Evolutionary conservation across 2,329 filamentous ascomycete species (phyloP).

Genomic region (Polytolypa hystricis): DNA sequence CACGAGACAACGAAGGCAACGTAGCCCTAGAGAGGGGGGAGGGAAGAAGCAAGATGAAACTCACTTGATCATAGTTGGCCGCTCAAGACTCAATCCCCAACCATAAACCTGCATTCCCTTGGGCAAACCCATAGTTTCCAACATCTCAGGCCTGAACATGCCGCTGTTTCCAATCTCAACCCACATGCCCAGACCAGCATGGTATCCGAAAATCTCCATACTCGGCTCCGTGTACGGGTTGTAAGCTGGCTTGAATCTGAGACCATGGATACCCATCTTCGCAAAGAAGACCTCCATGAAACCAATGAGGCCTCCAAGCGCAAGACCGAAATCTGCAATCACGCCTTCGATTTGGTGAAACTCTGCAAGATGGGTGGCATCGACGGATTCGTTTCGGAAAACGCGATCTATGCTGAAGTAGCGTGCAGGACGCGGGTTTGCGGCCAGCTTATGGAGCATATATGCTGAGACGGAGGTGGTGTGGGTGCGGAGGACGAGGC

Average conservation of each 20-base stretch:
- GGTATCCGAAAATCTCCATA: constrained; percentile 97
- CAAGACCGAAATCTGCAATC: constrained; percentile 90
- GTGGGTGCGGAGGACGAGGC: constrained; percentile 86
- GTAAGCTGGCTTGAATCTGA: constrained; percentile 95
- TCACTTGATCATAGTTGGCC: constrained; percentile 96
- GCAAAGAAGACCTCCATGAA: constrained; percentile 93
- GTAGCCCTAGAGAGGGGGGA: background rate
- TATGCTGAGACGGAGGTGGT: constrained; percentile 87
- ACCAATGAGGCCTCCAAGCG: constrained; percentile 82
- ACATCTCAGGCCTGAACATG: constrained; percentile 98
- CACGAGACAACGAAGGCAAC: background rate
- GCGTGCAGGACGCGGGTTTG: constrained; percentile 71
- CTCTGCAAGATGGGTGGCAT: constrained; percentile 91
- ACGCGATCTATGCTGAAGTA: constrained; percentile 99
- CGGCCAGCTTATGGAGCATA: constrained; percentile 81
- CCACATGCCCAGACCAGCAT: constrained; percentile 77
- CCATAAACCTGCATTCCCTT: constrained; percentile 89
- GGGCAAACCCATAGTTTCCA: constrained; percentile 86
- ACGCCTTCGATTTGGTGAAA: constrained; percentile 99
- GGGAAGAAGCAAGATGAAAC: constrained; percentile 20
- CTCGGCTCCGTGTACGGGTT: constrained; percentile 91
- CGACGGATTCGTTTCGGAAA: constrained; percentile 95
- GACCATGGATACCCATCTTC: constrained; percentile 80
- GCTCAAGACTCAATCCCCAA: constrained; percentile 81
- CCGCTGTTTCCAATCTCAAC: constrained; percentile 97